A percentile compares a stretch with the other conserved stretches of the same genome.
Evolutionary conservation across 164 flowering plant genomes (phyloP).

Genomic region (Dillenia suffruticosa): DNA sequence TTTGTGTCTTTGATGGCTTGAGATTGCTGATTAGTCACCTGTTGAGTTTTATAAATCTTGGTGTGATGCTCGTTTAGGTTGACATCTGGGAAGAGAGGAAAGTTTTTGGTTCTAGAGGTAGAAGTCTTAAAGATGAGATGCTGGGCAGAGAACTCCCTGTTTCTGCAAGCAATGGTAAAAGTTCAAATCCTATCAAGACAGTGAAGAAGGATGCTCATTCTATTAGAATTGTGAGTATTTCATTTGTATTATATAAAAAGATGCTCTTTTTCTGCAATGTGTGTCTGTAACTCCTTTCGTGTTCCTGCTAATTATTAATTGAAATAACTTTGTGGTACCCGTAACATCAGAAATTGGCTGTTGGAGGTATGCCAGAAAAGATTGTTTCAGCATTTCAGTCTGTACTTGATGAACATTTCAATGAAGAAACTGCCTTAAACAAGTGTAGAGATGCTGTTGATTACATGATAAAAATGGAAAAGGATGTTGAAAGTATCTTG

Average conservation of each 20-base stretch:
- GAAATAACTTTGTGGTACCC: background rate
- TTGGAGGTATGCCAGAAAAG: slow-evolving; percentile 83
- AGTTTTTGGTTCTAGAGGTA: slow-evolving; percentile 93
- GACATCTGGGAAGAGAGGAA: slow-evolving; percentile 94
- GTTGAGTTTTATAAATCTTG: no score
- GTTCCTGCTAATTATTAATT: no score
- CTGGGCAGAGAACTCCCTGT: slow-evolving; percentile 52
- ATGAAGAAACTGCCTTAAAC: slow-evolving; percentile 57
- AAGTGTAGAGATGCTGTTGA: slow-evolving; percentile 50
- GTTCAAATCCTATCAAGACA: slow-evolving; percentile 62
- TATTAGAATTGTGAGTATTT: slow-evolving; percentile 66
- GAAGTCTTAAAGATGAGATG: slow-evolving; percentile 74
- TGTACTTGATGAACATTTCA: slow-evolving; percentile 52
- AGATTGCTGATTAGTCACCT: no score
- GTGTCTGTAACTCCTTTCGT: no score
- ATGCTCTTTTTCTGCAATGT: slow-evolving; percentile 1
- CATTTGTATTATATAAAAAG: no score
- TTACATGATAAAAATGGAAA: slow-evolving; percentile 46
- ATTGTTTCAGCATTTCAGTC: slow-evolving; percentile 73
- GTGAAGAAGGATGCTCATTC: slow-evolving; percentile 78
- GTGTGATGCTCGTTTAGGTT: slow-evolving; percentile 33
- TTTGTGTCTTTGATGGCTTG: no score
- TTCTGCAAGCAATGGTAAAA: slow-evolving; percentile 49
- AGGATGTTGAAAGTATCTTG: slow-evolving; percentile 40
- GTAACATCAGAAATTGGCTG: slow-evolving; percentile 69